Percentiles rank a stretch among this genome's conserved stretches.
phyloP scores from a whole-genome alignment of 2,329 filamentous ascomycete species.

The Dactylellina drechsleri region DNA sequence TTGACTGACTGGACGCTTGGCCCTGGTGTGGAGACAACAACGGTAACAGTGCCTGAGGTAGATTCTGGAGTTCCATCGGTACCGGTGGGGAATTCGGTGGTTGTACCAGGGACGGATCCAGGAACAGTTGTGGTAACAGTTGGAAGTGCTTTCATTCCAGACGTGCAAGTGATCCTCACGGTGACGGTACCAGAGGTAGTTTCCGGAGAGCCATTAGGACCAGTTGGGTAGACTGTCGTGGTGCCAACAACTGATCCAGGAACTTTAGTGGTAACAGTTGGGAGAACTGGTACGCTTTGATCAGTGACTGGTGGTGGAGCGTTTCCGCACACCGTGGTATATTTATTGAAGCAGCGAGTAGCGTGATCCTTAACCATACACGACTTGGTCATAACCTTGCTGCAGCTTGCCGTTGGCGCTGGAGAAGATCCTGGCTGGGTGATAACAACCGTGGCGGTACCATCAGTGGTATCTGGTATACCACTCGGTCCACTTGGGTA shows the following conservation, averaged over 20 bases:
- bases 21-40: neutral
- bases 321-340: neutral
- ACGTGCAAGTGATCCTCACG: neutral
- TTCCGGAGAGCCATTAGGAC: neutral
- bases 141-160: neutral
- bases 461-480: neutral
- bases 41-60: neutral
- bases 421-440: neutral
- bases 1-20: neutral
- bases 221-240: constrained; percentile 2
- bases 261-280: neutral
- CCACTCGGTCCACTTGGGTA: neutral
- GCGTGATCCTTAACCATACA: constrained; percentile 7
- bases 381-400: neutral
- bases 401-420: neutral
- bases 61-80: neutral
- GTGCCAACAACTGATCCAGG: neutral
- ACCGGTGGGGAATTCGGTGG: neutral
- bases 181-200: neutral
- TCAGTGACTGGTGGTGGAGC: neutral
- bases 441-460: neutral
- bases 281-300: neutral
- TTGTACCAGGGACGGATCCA: neutral
- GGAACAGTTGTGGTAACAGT: neutral
- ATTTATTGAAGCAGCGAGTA: constrained; percentile 1